These are phyloP conservation scores for Metarhizium anisopliae DNA, from an alignment of 2,329 filamentous ascomycete genomes.

Conservation along the genomic window DNA sequence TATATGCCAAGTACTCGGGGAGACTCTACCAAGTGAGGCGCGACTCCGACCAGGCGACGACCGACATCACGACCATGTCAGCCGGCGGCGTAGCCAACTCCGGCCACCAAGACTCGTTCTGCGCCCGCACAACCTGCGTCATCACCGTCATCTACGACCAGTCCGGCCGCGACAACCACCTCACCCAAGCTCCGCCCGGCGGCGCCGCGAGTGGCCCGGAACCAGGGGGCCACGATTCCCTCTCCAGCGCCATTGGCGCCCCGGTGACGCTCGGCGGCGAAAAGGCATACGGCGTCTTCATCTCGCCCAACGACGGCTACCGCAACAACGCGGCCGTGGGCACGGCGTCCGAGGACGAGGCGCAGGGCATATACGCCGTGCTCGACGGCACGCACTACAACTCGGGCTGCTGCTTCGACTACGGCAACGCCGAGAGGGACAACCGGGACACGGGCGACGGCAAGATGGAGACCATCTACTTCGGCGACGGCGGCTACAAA, in stretches of 20 bases:
- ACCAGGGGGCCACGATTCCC: constrained; percentile 47
- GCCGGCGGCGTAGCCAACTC: constrained; percentile 53
- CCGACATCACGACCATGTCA: constrained; percentile 1
- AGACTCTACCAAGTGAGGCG: constrained; percentile 52
- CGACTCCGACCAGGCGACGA: constrained; percentile 31
- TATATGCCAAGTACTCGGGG: constrained; percentile 45
- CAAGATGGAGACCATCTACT: constrained; percentile 64
- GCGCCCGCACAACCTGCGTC: constrained; percentile 49
- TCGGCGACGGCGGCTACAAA: constrained; percentile 45
- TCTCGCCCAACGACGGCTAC: constrained; percentile 54
- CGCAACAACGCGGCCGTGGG: constrained; percentile 46
- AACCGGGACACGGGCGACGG: constrained; percentile 47
- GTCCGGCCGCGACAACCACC: constrained; percentile 51
- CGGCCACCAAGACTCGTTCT: constrained; percentile 52
- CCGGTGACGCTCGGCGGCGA: constrained; percentile 51
- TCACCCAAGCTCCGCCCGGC: constrained; percentile 48
- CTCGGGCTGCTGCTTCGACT: constrained; percentile 46
- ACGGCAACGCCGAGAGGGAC: constrained; percentile 47
- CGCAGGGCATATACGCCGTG: constrained; percentile 53
- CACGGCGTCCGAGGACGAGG: constrained; percentile 42
- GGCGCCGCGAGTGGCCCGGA: constrained; percentile 50
- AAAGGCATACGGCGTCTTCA: constrained; percentile 55
- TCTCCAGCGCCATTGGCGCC: constrained; percentile 49
- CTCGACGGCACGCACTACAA: constrained; percentile 54
- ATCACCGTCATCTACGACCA: constrained; percentile 60